These are phyloP conservation scores for Takakia lepidozioides DNA, from an alignment of 225 moss, liverwort and hornwort species.

Conservation along the genomic window DNA sequence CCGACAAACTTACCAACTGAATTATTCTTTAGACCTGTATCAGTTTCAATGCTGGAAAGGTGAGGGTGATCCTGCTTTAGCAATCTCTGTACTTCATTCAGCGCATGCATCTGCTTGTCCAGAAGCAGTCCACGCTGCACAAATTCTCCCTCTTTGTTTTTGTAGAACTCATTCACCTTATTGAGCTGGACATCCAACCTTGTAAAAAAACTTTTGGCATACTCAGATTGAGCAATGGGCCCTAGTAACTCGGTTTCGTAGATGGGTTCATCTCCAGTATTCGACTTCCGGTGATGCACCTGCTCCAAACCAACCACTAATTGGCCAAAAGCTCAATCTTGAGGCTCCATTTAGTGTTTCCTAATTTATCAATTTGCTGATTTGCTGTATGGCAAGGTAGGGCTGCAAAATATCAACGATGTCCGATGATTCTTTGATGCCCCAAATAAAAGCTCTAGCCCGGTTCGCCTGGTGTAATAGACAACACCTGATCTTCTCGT, in stretches of 20 bases:
- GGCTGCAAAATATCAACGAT: too few species aligned
- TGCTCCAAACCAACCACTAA: too few species aligned
- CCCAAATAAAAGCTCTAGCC: too few species aligned
- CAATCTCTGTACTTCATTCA: conserved; percentile 35
- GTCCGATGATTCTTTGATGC: too few species aligned
- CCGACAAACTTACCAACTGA: too few species aligned
- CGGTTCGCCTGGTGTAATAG: too few species aligned
- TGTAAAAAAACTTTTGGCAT: conserved; percentile 42
- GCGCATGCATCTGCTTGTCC: conserved; percentile 50
- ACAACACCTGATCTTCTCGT: too few species aligned
- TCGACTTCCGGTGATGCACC: too few species aligned
- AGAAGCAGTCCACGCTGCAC: conserved; percentile 42
- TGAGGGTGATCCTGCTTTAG: background rate
- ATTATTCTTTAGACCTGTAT: background rate
- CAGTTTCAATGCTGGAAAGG: background rate
- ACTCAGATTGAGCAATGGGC: conserved; percentile 28
- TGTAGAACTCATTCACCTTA: conserved; percentile 53
- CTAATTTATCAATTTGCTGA: too few species aligned
- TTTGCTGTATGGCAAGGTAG: too few species aligned
- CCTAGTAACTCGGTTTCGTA: conserved; percentile 47
- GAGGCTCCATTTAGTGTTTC: too few species aligned
- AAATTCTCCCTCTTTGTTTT: conserved; percentile 50
- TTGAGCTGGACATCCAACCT: conserved; percentile 65
- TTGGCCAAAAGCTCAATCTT: too few species aligned
- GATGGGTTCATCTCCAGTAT: conserved; percentile 3